Conservation (phyloP, 1,139 yeast species). For the Nakaseomyces kungkrabaensis region DNA sequence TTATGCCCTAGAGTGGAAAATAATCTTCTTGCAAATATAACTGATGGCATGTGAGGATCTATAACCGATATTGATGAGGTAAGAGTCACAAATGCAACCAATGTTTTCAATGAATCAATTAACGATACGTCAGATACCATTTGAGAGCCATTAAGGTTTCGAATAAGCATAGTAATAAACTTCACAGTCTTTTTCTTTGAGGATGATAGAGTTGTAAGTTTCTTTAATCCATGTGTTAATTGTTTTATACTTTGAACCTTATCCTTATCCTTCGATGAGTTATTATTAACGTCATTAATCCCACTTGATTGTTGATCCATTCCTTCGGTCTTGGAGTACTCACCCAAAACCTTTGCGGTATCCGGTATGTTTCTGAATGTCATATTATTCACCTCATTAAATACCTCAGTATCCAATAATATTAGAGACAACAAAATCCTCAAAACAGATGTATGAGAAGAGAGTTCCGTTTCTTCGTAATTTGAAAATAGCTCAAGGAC, state of each 20-base stretch:
- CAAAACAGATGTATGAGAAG: slow-evolving; percentile 21
- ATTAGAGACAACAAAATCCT: slow-evolving; percentile 19
- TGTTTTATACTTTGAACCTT: slow-evolving; percentile 15
- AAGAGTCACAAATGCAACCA: slow-evolving; percentile 13
- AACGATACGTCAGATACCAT: slow-evolving; percentile 19
- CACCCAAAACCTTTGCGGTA: not conserved
- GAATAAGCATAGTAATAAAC: slow-evolving; percentile 17
- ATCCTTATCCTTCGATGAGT: slow-evolving; percentile 9
- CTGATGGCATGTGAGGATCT: slow-evolving; percentile 13
- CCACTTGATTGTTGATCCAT: not conserved
- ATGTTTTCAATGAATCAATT: slow-evolving; percentile 16
- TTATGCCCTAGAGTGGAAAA: slow-evolving; percentile 12
- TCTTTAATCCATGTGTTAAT: slow-evolving; percentile 19
- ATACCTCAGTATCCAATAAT: slow-evolving; percentile 21
- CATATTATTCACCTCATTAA: slow-evolving; percentile 19
- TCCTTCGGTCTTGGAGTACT: not conserved
- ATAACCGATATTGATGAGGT: slow-evolving; percentile 15
- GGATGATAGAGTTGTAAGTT: slow-evolving; percentile 15
- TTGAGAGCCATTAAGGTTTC: slow-evolving; percentile 16
- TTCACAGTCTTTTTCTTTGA: slow-evolving; percentile 12
- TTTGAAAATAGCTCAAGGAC: slow-evolving; percentile 17
- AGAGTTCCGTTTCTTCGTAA: slow-evolving; percentile 19
- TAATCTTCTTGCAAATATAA: slow-evolving; percentile 16
- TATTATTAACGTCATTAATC: not conserved
- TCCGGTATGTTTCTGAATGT: slow-evolving; percentile 21